phyloP scores from a whole-genome alignment of 2,329 filamentous ascomycete species.

The Sporothrix mexicana region DNA sequence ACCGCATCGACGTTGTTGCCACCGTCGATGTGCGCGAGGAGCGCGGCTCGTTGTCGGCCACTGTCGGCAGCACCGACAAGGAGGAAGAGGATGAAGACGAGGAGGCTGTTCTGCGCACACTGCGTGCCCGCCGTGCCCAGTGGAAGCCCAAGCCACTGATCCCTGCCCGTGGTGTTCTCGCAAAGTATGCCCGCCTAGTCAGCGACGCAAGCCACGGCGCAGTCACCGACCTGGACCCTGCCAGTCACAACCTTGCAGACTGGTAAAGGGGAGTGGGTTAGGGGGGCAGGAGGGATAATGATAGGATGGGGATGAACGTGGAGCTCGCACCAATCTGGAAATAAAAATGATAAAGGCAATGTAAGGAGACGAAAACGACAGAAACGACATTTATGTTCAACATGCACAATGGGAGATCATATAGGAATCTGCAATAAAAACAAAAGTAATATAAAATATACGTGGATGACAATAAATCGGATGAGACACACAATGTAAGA shows the following conservation, averaged over 20 bases:
- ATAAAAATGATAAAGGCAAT: too few species aligned
- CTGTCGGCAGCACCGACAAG: background rate
- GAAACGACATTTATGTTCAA: too few species aligned
- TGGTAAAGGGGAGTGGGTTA: conserved; percentile 31
- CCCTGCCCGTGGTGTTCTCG: conserved; percentile 82
- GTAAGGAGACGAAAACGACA: too few species aligned
- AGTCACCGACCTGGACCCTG: conserved; percentile 70
- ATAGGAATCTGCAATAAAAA: background rate
- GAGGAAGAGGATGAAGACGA: conserved; percentile 36
- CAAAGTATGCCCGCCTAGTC: conserved; percentile 87
- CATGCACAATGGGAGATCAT: too few species aligned
- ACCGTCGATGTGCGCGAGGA: conserved; percentile 48
- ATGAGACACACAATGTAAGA: background rate
- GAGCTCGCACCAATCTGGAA: too few species aligned
- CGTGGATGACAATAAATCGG: background rate
- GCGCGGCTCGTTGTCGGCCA: conserved; percentile 45
- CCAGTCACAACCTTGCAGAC: conserved; percentile 30
- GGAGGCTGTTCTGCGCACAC: conserved; percentile 54
- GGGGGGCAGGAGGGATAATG: too few species aligned
- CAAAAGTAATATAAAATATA: background rate
- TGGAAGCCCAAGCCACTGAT: conserved; percentile 73
- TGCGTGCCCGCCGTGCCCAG: conserved; percentile 61
- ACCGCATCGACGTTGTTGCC: conserved; percentile 70
- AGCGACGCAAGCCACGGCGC: conserved; percentile 91
- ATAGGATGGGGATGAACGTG: background rate